A percentile compares a stretch with the other conserved stretches of the same genome.
Conservation (phyloP, 257 asterid genomes). For the Solanum gandarillasii region DNA sequence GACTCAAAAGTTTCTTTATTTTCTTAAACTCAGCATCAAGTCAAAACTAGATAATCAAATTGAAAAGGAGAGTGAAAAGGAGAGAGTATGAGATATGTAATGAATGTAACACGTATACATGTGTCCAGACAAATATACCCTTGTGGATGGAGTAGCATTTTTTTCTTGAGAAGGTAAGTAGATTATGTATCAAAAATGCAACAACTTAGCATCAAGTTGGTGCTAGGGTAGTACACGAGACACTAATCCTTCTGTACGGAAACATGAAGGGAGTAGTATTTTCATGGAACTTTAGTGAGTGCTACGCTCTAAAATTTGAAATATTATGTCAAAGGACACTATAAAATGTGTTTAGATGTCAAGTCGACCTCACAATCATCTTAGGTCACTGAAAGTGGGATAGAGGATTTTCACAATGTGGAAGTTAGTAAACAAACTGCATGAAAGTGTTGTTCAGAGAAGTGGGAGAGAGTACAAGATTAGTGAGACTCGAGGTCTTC, state of each 20-base stretch:
- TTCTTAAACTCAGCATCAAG: not conserved
- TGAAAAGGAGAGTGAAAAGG: not conserved
- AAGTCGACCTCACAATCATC: not conserved
- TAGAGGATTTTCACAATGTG: not conserved
- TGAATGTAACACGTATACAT: not conserved
- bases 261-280: not conserved
- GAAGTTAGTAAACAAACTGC: not conserved
- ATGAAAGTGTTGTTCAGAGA: not conserved
- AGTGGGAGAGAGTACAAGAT: not conserved
- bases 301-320: not conserved
- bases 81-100: not conserved
- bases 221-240: not conserved
- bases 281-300: not conserved
- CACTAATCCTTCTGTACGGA: not conserved
- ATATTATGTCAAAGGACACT: not conserved
- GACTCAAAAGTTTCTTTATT: not conserved
- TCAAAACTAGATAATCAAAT: not conserved
- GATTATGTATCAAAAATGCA: not conserved
- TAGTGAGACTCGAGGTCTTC: not conserved
- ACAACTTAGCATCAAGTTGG: not conserved
- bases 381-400: not conserved
- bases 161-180: not conserved
- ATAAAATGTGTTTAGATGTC: not conserved
- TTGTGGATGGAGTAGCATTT: not conserved
- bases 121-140: not conserved